Percentiles rank a stretch among this genome's conserved stretches.
Conservation (phyloP, 768 basidiomycete species). For the Kwoniella europaea region DNA sequence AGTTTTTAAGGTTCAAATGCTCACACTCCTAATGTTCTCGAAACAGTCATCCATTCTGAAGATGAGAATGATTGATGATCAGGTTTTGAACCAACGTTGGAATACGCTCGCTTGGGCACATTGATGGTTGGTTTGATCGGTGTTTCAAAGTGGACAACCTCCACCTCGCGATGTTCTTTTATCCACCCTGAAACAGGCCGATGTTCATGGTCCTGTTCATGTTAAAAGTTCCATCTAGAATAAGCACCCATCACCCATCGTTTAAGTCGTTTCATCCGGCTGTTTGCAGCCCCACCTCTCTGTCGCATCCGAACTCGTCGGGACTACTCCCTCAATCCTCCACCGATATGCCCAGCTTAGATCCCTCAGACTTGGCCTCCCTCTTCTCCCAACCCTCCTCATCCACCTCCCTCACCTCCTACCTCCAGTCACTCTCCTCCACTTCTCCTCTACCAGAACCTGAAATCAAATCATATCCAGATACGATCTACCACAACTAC, state of each 20-base stretch:
- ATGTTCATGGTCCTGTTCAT: no score
- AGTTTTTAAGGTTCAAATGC: no score
- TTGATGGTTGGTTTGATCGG: no score
- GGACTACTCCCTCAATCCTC: not conserved
- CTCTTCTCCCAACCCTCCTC: constrained; percentile 25
- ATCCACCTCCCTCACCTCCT: constrained; percentile 10
- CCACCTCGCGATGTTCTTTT: not conserved
- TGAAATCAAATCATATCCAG: constrained; percentile 77
- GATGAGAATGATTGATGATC: no score
- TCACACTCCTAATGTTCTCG: no score
- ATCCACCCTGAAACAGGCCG: not conserved
- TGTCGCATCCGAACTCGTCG: not conserved
- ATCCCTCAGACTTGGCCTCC: constrained; percentile 8
- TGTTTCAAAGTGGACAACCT: constrained; percentile 12
- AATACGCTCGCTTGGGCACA: no score
- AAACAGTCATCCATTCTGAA: no score
- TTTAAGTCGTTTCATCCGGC: not conserved
- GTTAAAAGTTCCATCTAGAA: not conserved
- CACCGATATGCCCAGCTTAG: constrained; percentile 9
- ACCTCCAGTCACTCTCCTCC: constrained; percentile 22
- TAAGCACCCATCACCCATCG: not conserved
- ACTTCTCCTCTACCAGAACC: constrained; percentile 58
- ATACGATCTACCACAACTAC: constrained; percentile 87
- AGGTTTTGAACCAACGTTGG: no score
- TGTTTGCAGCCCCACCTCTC: not conserved